phyloP scores from a whole-genome alignment of 164 flowering plant species.

The Hamamelis virginiana region DNA sequence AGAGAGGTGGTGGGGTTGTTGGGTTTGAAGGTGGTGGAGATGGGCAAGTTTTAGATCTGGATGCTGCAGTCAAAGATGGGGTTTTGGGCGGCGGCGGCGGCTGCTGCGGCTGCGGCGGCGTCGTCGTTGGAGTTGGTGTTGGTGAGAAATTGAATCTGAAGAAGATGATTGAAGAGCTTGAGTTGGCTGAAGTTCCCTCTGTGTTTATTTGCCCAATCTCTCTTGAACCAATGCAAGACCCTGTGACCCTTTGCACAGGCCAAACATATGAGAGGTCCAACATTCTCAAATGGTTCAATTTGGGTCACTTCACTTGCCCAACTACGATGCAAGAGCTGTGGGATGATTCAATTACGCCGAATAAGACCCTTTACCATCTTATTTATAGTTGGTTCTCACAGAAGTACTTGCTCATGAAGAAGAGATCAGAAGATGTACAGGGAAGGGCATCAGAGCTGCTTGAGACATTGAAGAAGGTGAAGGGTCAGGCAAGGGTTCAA shows the following conservation, averaged over 20 bases:
- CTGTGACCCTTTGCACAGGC: slow-evolving; percentile 76
- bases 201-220: slow-evolving; percentile 74
- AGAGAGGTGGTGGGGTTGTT: slow-evolving; percentile 22
- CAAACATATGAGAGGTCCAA: slow-evolving; percentile 70
- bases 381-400: slow-evolving; percentile 47
- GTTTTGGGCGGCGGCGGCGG: slow-evolving; percentile 41
- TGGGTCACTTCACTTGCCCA: slow-evolving; percentile 67
- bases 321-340: slow-evolving; percentile 75
- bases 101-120: slow-evolving; percentile 14
- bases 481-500: slow-evolving; percentile 77
- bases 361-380: slow-evolving; percentile 49
- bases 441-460: slow-evolving; percentile 70
- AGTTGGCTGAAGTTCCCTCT: slow-evolving; percentile 37
- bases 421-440: slow-evolving; percentile 73
- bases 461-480: slow-evolving; percentile 68
- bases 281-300: slow-evolving; percentile 61
- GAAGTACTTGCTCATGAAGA: slow-evolving; percentile 65
- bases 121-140: slow-evolving; percentile 12
- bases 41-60: slow-evolving; percentile 59
- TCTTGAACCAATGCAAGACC: slow-evolving; percentile 68
- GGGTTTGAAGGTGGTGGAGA: slow-evolving; percentile 33
- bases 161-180: slow-evolving; percentile 51
- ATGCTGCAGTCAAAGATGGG: slow-evolving; percentile 55
- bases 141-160: slow-evolving; percentile 51
- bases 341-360: slow-evolving; percentile 64